Evolutionary conservation across 192 early-diverging fungal genomes (phyloP).

Genomic region (Backusella australiensis): DNA sequence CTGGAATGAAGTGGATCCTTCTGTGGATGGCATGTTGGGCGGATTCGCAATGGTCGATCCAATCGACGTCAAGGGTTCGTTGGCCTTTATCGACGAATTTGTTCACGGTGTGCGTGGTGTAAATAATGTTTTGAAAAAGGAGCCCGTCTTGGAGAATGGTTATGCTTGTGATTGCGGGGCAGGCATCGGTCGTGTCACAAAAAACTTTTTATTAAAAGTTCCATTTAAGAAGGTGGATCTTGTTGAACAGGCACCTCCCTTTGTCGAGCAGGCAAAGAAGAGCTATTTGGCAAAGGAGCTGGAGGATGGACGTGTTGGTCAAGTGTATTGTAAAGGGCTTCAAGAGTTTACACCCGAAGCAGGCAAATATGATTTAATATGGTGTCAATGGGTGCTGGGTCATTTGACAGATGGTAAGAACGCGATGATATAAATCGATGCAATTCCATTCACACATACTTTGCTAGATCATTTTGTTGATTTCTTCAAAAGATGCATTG

Average conservation of each 20-base stretch:
- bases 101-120: slow-evolving; percentile 34
- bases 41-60: slow-evolving; percentile 76
- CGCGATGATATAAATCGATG: background rate
- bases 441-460: too few relatives aligned
- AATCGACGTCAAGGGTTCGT: slow-evolving; percentile 68
- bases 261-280: slow-evolving; percentile 69
- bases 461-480: slow-evolving; percentile 72
- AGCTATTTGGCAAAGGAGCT: slow-evolving; percentile 62
- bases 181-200: slow-evolving; percentile 92
- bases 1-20: slow-evolving; percentile 55
- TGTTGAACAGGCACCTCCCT: slow-evolving; percentile 80
- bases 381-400: slow-evolving; percentile 97
- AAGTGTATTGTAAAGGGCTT: slow-evolving; percentile 74
- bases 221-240: slow-evolving; percentile 85
- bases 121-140: slow-evolving; percentile 20
- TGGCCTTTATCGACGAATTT: slow-evolving; percentile 68
- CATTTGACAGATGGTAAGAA: slow-evolving; percentile 84
- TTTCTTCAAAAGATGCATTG: slow-evolving; percentile 78
- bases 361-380: slow-evolving; percentile 86
- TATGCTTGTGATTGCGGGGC: slow-evolving; percentile 86
- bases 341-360: slow-evolving; percentile 75
- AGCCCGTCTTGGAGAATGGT: slow-evolving; percentile 7
- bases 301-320: slow-evolving; percentile 51
- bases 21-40: slow-evolving; percentile 89
- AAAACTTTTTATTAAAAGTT: slow-evolving; percentile 72